Conservation (phyloP, 495 filamentous ascomycete genomes). For the Annulohypoxylon bovei region DNA sequence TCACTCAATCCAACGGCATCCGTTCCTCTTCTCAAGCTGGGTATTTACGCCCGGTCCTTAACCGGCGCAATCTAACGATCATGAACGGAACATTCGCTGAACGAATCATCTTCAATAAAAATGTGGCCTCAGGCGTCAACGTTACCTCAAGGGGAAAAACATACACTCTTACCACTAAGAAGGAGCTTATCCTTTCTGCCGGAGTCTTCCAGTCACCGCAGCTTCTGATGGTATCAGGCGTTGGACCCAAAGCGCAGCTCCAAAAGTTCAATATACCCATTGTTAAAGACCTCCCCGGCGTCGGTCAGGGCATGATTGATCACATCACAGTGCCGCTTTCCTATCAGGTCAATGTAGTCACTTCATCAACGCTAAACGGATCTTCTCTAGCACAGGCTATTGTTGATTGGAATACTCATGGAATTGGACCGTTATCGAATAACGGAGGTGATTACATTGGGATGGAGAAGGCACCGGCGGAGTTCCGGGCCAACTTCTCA, state of each 20-base stretch:
- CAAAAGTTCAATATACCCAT: slow-evolving; percentile 52
- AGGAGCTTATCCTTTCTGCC: slow-evolving; percentile 60
- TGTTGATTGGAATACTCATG: slow-evolving; percentile 29
- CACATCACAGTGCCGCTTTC: slow-evolving; percentile 49
- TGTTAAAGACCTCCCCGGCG: slow-evolving; percentile 55
- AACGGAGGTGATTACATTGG: slow-evolving; percentile 54
- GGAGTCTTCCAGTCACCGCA: slow-evolving; percentile 62
- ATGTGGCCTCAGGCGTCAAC: slow-evolving; percentile 28
- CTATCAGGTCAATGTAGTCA: slow-evolving; percentile 43
- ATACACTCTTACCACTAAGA: slow-evolving; percentile 35
- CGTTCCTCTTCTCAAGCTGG: neutral
- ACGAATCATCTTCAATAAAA: slow-evolving; percentile 47
- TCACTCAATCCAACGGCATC: neutral
- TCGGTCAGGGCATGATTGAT: slow-evolving; percentile 61
- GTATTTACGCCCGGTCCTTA: neutral
- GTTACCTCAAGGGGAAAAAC: slow-evolving; percentile 27
- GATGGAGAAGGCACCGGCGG: slow-evolving; percentile 62
- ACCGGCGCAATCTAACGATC: neutral
- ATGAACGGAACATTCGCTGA: neutral
- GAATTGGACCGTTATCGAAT: slow-evolving; percentile 52
- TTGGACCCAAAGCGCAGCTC: slow-evolving; percentile 55
- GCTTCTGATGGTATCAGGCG: slow-evolving; percentile 64
- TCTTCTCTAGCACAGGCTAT: slow-evolving; percentile 8
- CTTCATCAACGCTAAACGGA: slow-evolving; percentile 27
- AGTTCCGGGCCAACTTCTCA: slow-evolving; percentile 18